Conservation (phyloP, 495 filamentous ascomycete genomes). For the Wilcoxina mikolae region DNA sequence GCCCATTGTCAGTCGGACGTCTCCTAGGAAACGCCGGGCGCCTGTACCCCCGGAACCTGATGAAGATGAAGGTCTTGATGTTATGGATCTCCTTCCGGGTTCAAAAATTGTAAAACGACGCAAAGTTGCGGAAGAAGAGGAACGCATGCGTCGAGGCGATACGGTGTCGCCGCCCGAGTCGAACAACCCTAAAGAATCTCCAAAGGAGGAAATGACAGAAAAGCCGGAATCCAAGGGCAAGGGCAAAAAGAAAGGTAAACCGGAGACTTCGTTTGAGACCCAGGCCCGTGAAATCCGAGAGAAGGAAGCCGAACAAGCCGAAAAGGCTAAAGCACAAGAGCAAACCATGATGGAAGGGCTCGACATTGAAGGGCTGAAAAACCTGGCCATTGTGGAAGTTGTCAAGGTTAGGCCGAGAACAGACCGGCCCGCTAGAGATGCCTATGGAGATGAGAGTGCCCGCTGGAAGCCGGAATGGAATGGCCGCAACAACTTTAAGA, state of each 20-base stretch:
- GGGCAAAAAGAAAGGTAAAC: slow-evolving; percentile 4
- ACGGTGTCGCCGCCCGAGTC: slow-evolving; percentile 4
- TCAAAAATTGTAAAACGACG: slow-evolving; percentile 22
- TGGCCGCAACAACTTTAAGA: slow-evolving; percentile 92
- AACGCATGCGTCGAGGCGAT: slow-evolving; percentile 16
- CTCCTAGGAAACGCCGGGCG: background rate
- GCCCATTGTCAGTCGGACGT: background rate
- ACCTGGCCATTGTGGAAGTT: slow-evolving; percentile 63
- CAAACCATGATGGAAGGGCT: slow-evolving; percentile 52
- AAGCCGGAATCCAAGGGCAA: slow-evolving; percentile 2
- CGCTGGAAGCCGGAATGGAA: slow-evolving; percentile 91
- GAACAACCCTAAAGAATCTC: background rate
- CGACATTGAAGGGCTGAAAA: slow-evolving; percentile 60
- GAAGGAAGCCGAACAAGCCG: slow-evolving; percentile 14
- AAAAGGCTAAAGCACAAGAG: slow-evolving; percentile 20
- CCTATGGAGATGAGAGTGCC: slow-evolving; percentile 34
- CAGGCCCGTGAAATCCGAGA: slow-evolving; percentile 20
- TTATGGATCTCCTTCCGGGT: slow-evolving; percentile 25
- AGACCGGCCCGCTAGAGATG: slow-evolving; percentile 12
- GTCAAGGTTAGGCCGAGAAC: slow-evolving; percentile 44
- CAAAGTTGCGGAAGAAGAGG: slow-evolving; percentile 22
- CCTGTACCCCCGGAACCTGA: background rate
- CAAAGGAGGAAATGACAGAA: background rate
- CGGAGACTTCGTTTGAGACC: slow-evolving; percentile 4
- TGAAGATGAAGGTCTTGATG: slow-evolving; percentile 11